These are phyloP conservation scores for Fusarium ramigenum DNA, from an alignment of 2,329 filamentous ascomycete genomes.

Conservation along the genomic window DNA sequence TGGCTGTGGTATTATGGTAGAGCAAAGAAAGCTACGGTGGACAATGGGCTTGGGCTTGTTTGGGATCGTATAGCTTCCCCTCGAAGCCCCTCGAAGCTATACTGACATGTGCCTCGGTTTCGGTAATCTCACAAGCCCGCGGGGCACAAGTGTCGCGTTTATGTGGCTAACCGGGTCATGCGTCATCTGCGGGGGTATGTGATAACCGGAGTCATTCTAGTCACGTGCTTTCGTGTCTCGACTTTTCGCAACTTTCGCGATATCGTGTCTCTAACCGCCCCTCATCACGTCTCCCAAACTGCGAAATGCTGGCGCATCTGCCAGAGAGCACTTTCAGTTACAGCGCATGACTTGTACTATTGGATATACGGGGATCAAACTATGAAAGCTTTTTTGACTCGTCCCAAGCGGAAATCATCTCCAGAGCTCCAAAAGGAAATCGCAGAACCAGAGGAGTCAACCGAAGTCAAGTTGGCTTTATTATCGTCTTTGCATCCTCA, in stretches of 20 bases:
- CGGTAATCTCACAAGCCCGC: constrained; percentile 42
- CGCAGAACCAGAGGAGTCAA: constrained; percentile 74
- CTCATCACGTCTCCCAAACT: neutral
- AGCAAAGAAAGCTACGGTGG: constrained; percentile 1
- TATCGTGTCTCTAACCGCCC: neutral
- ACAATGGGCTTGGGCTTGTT: neutral
- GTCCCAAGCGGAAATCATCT: constrained; percentile 60
- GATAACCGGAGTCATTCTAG: constrained; percentile 17
- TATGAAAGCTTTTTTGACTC: constrained; percentile 68
- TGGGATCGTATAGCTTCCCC: too few species aligned
- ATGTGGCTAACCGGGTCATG: constrained; percentile 30
- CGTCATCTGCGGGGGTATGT: constrained; percentile 25
- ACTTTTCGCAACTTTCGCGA: neutral
- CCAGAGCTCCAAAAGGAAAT: constrained; percentile 39
- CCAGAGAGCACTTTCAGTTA: neutral
- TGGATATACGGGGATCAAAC: constrained; percentile 3
- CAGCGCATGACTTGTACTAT: neutral
- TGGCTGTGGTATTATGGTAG: constrained; percentile 22
- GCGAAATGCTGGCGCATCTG: neutral
- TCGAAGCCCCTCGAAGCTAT: constrained; percentile 8
- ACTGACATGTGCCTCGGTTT: constrained; percentile 52
- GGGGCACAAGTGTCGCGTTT: constrained; percentile 24
- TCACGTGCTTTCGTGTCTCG: constrained; percentile 45
- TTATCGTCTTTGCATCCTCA: constrained; percentile 79
- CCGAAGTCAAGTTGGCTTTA: constrained; percentile 88